Conservation (phyloP, 805 yeast species). For the Brettanomyces naardenensis region DNA sequence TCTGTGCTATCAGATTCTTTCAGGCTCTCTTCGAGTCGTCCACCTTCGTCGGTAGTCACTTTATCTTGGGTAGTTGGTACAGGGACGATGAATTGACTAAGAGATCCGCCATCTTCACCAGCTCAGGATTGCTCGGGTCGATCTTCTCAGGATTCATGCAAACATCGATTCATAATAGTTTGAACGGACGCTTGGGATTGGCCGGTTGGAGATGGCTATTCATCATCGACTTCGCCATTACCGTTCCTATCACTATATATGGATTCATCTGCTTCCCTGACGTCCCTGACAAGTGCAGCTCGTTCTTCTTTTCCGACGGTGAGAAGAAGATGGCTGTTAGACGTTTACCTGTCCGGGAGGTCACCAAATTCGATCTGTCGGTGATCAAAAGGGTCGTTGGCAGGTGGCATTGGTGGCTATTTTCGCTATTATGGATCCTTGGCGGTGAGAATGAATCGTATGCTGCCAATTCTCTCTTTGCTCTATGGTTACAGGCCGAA, state of each 20-base stretch:
- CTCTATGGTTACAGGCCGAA: constrained; percentile 36
- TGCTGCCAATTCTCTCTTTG: constrained; percentile 31
- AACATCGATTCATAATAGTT: constrained; percentile 37
- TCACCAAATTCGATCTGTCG: constrained; percentile 13
- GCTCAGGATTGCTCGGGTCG: constrained; percentile 55
- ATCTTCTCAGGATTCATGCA: constrained; percentile 56
- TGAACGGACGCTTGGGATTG: constrained; percentile 43
- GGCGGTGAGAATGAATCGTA: constrained; percentile 4
- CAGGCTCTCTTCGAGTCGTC: constrained; percentile 53
- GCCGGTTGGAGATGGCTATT: constrained; percentile 67
- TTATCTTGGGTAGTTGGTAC: constrained; percentile 49
- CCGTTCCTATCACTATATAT: constrained; percentile 47
- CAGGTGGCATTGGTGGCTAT: constrained; percentile 48
- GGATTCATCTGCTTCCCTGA: constrained; percentile 55
- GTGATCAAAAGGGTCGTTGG: constrained; percentile 39
- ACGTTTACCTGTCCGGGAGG: constrained; percentile 30
- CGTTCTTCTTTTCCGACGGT: constrained; percentile 4
- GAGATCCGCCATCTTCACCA: constrained; percentile 51
- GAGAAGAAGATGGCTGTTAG: constrained; percentile 11
- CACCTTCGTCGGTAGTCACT: constrained; percentile 54
- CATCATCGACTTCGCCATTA: constrained; percentile 52
- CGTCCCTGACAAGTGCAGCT: constrained; percentile 18
- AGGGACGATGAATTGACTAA: constrained; percentile 46
- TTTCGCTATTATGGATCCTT: constrained; percentile 35
- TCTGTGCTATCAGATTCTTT: constrained; percentile 49